Base-by-base conservation (phyloP, 139 green algal genomes). In the Micractinium sp. region DNA sequence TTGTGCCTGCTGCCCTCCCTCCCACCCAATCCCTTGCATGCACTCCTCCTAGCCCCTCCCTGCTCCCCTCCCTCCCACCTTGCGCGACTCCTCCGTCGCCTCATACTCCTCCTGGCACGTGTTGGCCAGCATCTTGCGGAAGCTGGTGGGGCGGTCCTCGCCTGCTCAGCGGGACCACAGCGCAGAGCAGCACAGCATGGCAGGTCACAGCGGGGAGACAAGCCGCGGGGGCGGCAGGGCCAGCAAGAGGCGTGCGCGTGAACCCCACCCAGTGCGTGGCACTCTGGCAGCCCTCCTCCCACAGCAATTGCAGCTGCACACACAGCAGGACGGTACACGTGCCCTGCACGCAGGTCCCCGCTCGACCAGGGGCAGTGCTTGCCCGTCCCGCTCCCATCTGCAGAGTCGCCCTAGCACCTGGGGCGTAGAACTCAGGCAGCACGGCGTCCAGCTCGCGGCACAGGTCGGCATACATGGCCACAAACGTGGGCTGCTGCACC, bases 91-190 rank as follows among this genome's bases (percentile, higher is more conserved):
- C 74, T 94, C 92, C 33, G 95, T 94, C 23, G 92, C 94, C 95
- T 99, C 97, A 87, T 99, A 99, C 93, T 99, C 97, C 81, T 98
- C 97, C 94, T 99, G 98, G 94, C 98, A 99, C 12, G 97, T 99
- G 93, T 99, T 99, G 77, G 99, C 95, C 92, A 99, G 94, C 85
- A 99, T 96, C 61, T 97, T 93, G 39, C 93, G 91, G 94, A 99
- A 99, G 22, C 89, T 95, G 29, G 98, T 90, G 31, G 94, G 94
- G 90, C 96, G 94, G 29, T 95, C 90, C n/a, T 95, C 91, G 74
- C 94, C 89, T 36, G 94, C 86, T 29, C 27, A n/a, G n/a, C n/a
- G n/a, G n/a, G n/a, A n/a, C n/a, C n/a, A n/a, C n/a, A n/a, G n/a
- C n/a, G n/a, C n/a, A n/a, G n/a, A n/a, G n/a, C n/a, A 56, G 47